Evolutionary conservation across 2,329 filamentous ascomycete species (phyloP), one percentile per base, ranked within the genome.

Genomic region (Calcarisporium arbuscula): DNA sequence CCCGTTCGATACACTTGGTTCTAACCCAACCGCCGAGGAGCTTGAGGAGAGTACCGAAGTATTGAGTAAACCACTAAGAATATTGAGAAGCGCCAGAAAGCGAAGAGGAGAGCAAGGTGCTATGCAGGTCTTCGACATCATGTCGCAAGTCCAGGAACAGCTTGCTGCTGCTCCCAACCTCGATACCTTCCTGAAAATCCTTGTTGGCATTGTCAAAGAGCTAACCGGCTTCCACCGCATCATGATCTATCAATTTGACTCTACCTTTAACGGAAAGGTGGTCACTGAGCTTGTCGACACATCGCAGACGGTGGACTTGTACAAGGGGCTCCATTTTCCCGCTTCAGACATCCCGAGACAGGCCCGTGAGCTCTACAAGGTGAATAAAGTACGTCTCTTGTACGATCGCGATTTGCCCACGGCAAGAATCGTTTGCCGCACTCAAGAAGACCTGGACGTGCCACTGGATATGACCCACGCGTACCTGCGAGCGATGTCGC

Each of bases 201-300:
- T 92, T 4, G 83, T 90, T 0, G 87, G 87, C 1, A 82, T 95
- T 7, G 77, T 94, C 21, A 94, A 94, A 52, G 88, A 95, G 51
- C 56, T 95, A 31, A 94, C 87, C 0, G 87, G 88, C 0, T 95
- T 95, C 44, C 88, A 94, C 52, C 82, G 88, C 10, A 85, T 94
- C 30, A 89, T 95, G 85, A 74, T 95, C 3, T 95, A 94, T 50
- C 86, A 94, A 55, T 95, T 95, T 44, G 88, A 95, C 54, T 68
- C 78, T 5, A 60, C 70, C 1, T 92, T 82, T 68, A 94, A 94
- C 48, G 88, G 87, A 14, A 80, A 84, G 36, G 87, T 94, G 2
- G 87, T 94, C 5, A 87, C 87, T 1, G 88, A 95, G 54, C 65
- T 94, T 9, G 83, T 94, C 8, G 85, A 95, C 53, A 84, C 85